Evolutionary conservation across 2,329 filamentous ascomycete genomes (phyloP).

Genomic region (Paraconiothyrium sp.): DNA sequence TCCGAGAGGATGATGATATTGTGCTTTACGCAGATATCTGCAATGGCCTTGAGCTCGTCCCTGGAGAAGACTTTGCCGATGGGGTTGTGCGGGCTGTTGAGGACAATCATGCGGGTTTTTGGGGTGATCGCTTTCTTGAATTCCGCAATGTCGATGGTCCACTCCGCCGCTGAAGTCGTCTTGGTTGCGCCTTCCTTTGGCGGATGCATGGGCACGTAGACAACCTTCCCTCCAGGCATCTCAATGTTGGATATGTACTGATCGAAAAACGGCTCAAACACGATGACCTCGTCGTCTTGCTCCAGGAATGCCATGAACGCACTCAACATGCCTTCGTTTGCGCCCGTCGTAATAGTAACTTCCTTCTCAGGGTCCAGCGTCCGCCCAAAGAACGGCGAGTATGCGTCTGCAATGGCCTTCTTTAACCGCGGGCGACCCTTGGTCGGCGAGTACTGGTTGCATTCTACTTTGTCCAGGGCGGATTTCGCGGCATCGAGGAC

Average conservation of each 20-base stretch:
- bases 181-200: constrained; percentile 79
- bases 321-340: constrained; percentile 91
- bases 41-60: constrained; percentile 84
- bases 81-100: constrained; percentile 91
- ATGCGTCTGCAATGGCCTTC: constrained; percentile 92
- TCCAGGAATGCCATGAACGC: constrained; percentile 99
- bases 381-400: constrained; percentile 87
- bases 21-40: constrained; percentile 88
- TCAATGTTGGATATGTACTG: constrained; percentile 99
- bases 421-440: constrained; percentile 90
- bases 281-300: constrained; percentile 91
- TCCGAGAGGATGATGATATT: constrained; percentile 85
- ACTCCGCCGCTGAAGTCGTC: constrained; percentile 87
- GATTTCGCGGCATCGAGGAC: constrained; percentile 91
- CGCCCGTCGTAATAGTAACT: constrained; percentile 91
- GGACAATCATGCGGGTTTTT: constrained; percentile 94
- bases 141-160: constrained; percentile 85
- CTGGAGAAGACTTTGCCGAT: constrained; percentile 94
- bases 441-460: constrained; percentile 98
- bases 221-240: constrained; percentile 94
- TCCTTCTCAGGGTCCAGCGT: constrained; percentile 87
- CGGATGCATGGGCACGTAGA: constrained; percentile 94
- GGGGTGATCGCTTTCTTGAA: constrained; percentile 83
- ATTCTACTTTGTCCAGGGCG: constrained; percentile 89
- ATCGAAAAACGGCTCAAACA: constrained; percentile 99